Conservation (phyloP, 805 yeast species). For the Candida takata region DNA sequence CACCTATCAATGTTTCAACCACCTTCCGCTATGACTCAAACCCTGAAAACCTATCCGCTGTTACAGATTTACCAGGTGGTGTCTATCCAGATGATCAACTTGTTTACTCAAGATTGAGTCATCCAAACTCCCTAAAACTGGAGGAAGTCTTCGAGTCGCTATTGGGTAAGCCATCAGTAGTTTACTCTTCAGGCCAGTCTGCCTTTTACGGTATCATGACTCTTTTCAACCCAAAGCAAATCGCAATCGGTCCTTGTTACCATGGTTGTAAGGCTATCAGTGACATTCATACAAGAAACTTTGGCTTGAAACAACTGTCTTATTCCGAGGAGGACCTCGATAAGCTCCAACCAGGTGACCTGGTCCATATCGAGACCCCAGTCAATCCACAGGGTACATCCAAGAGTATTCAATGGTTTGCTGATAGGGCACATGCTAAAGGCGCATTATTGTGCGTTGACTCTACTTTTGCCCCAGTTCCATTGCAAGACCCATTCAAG, state of each 20-base stretch:
- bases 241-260: constrained; percentile 75
- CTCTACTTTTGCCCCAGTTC: constrained; percentile 93
- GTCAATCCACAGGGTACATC: constrained; percentile 76
- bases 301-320: constrained; percentile 44
- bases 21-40: constrained; percentile 63
- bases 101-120: constrained; percentile 67
- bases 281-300: constrained; percentile 51
- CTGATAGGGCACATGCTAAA: constrained; percentile 62
- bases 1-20: constrained; percentile 79
- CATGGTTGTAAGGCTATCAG: constrained; percentile 79
- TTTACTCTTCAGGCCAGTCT: constrained; percentile 72
- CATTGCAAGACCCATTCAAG: constrained; percentile 71
- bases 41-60: constrained; percentile 47
- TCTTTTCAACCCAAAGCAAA: constrained; percentile 60
- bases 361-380: constrained; percentile 83
- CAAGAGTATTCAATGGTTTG: constrained; percentile 54
- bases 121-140: constrained; percentile 62
- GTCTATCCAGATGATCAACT: constrained; percentile 29
- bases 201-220: constrained; percentile 75
- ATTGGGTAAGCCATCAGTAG: constrained; percentile 57
- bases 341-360: constrained; percentile 49
- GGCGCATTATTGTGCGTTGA: constrained; percentile 75
- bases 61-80: constrained; percentile 32
- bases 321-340: constrained; percentile 44
- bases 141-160: constrained; percentile 59